These are phyloP conservation scores for Annulohypoxylon truncatum DNA, from an alignment of 2,329 filamentous ascomycete genomes.

Conservation along the genomic window DNA sequence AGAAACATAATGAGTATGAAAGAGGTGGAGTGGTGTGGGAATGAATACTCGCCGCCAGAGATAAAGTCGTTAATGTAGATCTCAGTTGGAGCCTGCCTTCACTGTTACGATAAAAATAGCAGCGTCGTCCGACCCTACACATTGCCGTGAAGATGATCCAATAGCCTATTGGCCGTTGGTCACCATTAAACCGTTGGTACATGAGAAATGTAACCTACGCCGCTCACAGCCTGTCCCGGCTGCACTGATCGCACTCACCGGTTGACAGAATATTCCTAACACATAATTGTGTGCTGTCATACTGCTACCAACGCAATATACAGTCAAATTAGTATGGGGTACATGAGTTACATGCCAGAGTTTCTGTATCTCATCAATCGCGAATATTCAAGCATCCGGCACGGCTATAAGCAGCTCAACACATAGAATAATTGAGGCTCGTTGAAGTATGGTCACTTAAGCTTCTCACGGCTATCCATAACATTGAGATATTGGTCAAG, in stretches of 20 bases:
- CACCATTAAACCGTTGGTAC: background rate
- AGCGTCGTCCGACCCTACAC: background rate
- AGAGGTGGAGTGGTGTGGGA: background rate
- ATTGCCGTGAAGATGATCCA: background rate
- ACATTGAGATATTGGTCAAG: background rate
- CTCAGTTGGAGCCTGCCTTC: constrained; percentile 4
- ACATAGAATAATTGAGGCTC: background rate
- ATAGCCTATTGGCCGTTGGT: constrained; percentile 3
- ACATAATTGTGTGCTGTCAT: constrained; percentile 2
- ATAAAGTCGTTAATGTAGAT: constrained; percentile 9
- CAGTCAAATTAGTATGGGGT: background rate
- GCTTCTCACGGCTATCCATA: no score
- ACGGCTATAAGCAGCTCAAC: background rate
- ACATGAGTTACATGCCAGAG: background rate
- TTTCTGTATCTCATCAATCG: background rate
- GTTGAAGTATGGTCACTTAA: no score
- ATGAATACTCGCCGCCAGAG: constrained; percentile 1
- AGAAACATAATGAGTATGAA: background rate
- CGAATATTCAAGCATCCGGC: background rate
- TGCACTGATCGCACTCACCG: background rate
- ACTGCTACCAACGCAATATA: background rate
- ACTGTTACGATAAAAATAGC: constrained; percentile 11
- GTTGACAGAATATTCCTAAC: constrained; percentile 9
- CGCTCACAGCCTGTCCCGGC: constrained; percentile 7
- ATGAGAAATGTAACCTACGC: constrained; percentile 14